Evolutionary conservation across 495 filamentous ascomycete species (phyloP), one percentile per base, ranked within the genome.

Genomic region (Acidomyces sp.): DNA sequence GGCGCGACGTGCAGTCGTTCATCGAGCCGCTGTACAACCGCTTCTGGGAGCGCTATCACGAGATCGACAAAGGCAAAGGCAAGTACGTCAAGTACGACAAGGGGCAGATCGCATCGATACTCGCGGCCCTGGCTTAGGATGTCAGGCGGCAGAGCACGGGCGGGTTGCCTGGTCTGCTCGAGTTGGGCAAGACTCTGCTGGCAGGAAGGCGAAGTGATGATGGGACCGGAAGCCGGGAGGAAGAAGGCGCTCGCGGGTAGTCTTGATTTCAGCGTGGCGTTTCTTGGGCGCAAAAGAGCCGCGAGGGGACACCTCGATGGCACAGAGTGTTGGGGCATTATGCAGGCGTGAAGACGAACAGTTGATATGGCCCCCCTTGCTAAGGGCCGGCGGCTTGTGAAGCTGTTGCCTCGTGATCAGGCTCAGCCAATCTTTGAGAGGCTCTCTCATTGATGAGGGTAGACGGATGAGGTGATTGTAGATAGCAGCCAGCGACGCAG

Each of bases 31-130:
- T 99, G 13, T 99, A 99, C 66, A 75, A 75, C 36, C 73, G 92
- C 10, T 99, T 96, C 63, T 94, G 85, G 69, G 92, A 96, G 63
- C 77, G 87, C 15, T 99, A 99, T 62, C 88, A 95, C 57, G 90
- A 96, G 65, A 70, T 94, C 49, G 93, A 96, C 62, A 94, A 90
- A 62, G 86, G 90, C 23, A 83, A 83, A 57, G 85, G 85, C 43
- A 96, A 96, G 63, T 93, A 96, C 62, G 85, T 88, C 62, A 93
- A 88, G 67, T 96, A 90, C 57, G 86, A 95, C 62, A 94, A 94
- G 63, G 70, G 34, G 26, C 45, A 55, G 45, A 45, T 67, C 41
- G 46, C 42, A 10, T 27, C 43, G 18, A 30, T 44, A 10, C 41
- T 66, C 47, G 55, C 59, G n/a, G 36, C 52, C 10, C 43, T 66